These are phyloP conservation scores for Saccharum hybrid DNA, from an alignment of 202 grass and related monocot species.

Conservation along the genomic window DNA sequence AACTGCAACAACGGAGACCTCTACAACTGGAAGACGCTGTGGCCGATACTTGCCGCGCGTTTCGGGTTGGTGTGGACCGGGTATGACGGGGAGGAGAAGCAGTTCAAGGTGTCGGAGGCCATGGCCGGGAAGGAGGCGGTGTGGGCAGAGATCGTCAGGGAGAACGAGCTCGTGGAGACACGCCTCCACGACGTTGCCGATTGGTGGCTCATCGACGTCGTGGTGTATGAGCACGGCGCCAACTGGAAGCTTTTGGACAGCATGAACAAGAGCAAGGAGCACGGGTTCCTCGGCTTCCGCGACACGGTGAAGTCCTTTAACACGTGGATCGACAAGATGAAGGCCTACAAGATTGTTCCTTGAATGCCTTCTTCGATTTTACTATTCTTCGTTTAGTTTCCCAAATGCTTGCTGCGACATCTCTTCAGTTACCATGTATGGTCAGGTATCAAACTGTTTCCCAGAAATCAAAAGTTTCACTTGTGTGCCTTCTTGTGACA, in stretches of 20 bases:
- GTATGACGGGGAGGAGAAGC: conserved; percentile 60
- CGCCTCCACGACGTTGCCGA: conserved; percentile 53
- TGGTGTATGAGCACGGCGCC: not conserved
- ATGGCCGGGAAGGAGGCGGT: conserved; percentile 64
- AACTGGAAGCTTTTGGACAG: conserved; percentile 54
- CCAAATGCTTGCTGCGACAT: not conserved
- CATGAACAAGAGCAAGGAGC: conserved; percentile 98
- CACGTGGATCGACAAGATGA: conserved; percentile 75
- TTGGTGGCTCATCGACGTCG: conserved; percentile 58
- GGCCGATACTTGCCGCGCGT: not conserved
- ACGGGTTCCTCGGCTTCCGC: conserved; percentile 85
- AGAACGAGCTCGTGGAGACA: conserved; percentile 56
- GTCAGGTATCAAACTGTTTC: not conserved
- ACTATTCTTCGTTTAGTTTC: conserved; percentile 19
- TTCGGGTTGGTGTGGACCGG: conserved; percentile 67
- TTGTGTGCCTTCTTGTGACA: too few species aligned
- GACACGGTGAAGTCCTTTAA: conserved; percentile 70
- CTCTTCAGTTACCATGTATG: not conserved
- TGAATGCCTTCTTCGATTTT: conserved; percentile 35
- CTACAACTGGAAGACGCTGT: too few species aligned
- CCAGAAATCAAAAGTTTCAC: not conserved
- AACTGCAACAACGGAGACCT: too few species aligned
- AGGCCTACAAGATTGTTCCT: conserved; percentile 67
- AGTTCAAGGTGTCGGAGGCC: conserved; percentile 53
- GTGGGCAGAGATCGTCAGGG: conserved; percentile 68